Evolutionary conservation across 78 protist species (phyloP), one percentile per base, ranked within the genome.

Genomic region (Dictyostelium purpureum): DNA sequence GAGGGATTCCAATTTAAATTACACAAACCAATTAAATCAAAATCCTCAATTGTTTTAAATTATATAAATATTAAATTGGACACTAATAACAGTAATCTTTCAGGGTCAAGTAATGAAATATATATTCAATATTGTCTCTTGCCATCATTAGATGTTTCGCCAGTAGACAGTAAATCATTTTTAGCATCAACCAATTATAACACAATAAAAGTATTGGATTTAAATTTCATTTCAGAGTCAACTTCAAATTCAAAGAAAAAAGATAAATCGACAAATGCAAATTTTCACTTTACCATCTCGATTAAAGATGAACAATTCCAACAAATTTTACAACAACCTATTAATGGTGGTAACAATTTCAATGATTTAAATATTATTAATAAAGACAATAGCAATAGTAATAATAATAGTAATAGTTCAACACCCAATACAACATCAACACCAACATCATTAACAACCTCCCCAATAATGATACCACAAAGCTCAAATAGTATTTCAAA

Each of bases 1-100:
- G 90, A 83, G 1, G 90, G 90, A 10, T 61, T 70, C 21, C 47
- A 40, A 56, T 83, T 83, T 56, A 83, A 71, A 71, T 35, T 83
- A 18, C 80, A 71, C 11, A 85, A 71, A 31, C 80, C 79, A 37
- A 19, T 83, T 16, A 83, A 83, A 57, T 33, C 71, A 10, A 71
- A 71, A 49, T 37, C 28, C 10, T 33, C 71, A n/a, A 54, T 69
- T 38, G 52, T 52, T 2, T 51, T 59, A 21, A 79, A 69, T 45
- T 45, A 69, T 35, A 24, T 52, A n/a, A n/a, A n/a, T n/a, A n/a
- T n/a, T 24, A 57, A 26, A 57, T 3, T 57, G 5, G 26, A 24
- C 21, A 14, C 0, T 52, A 2, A 6, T 52, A 21, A 52, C 21
- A 2, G 21, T 52, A 21, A 52, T 57, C 16, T 3, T 9, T 59